These are phyloP conservation scores for Penicillium alfredii DNA, from an alignment of 495 filamentous ascomycete genomes.

Conservation along the genomic window DNA sequence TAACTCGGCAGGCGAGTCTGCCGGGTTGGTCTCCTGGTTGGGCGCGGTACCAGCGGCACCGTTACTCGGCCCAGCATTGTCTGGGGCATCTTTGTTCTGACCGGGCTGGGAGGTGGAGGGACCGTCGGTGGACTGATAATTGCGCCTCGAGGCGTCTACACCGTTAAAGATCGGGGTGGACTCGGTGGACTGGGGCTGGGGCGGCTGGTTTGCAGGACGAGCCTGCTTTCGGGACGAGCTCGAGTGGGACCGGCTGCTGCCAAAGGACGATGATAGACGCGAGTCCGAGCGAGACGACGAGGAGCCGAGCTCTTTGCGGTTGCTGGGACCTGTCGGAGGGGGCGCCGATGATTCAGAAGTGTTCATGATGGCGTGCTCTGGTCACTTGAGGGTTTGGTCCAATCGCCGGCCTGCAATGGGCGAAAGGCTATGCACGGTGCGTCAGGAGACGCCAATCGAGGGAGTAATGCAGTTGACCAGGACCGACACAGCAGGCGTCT, in stretches of 20 bases:
- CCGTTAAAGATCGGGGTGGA: conserved; percentile 32
- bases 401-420: conserved; percentile 9
- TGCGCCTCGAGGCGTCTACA: conserved; percentile 17
- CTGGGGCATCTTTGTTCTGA: too few species aligned
- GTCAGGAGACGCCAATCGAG: conserved; percentile 3
- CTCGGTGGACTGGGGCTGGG: conserved; percentile 21
- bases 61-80: not conserved
- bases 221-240: conserved; percentile 16
- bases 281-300: conserved; percentile 26
- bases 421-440: too few species aligned
- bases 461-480: too few species aligned
- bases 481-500: too few species aligned
- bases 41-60: not conserved
- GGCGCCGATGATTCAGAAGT: conserved; percentile 27
- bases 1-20: conserved; percentile 12
- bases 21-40: conserved; percentile 1
- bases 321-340: conserved; percentile 17
- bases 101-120: conserved; percentile 10
- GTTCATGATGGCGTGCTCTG: conserved; percentile 39
- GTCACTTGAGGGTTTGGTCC: conserved; percentile 11
- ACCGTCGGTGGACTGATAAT: conserved; percentile 33
- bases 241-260: conserved; percentile 20
- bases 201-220: conserved; percentile 6
- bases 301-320: conserved; percentile 17
- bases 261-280: conserved; percentile 19